Evolutionary conservation across 345 rosid species (phyloP), one percentile per base, ranked within the genome.

Genomic region (Chamaenerion angustifolium): DNA sequence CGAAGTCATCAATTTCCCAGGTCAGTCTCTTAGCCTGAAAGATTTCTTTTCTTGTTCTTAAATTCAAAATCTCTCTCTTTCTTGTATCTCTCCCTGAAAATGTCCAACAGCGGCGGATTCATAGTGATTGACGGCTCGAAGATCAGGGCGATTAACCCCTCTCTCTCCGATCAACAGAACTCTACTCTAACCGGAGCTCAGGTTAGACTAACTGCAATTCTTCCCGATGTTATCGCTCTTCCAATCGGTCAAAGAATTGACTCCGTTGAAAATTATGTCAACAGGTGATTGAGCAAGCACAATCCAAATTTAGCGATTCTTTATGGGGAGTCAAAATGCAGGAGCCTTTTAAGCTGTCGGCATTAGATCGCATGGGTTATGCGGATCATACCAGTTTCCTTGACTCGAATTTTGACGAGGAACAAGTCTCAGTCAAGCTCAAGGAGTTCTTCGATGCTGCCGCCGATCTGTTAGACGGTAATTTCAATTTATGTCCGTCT

Each of bases 401-500:
- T 14, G 16, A 16, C 6, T 57, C 53, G 1, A 71, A 71, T 19
- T 60, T 88, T 49, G 61, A 48, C 2, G 12, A 31, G 0, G 63
- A 78, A 11, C 71, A 63, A 51, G 89, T 83, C 4, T 45, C 59
- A 4, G 60, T 65, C 63, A 59, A 65, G 46, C 64, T 77, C 51
- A 46, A 61, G 42, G 66, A 68, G 25, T 88, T 80, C 61, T 14
- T 85, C 55, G 45, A 64, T 40, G 69, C 87, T 67, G 62, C 85
- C 25, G 81, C 89, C 37, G 87, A 80, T 68, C 73, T 61, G 15
- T 77, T 88, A 16, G 67, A 54, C 53, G 95, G 97, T 84, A 72
- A 18, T 13, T 31, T 41, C 14, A 1, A n/a, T 43, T 11, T 40
- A 42, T 8, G 10, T 40, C 10, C 31, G 16, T 52, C 37, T 31